A percentile compares a stretch with the other conserved stretches of the same genome.
Conservation (phyloP, 805 yeast genomes). For the Metschnikowia baotianmanensis region DNA sequence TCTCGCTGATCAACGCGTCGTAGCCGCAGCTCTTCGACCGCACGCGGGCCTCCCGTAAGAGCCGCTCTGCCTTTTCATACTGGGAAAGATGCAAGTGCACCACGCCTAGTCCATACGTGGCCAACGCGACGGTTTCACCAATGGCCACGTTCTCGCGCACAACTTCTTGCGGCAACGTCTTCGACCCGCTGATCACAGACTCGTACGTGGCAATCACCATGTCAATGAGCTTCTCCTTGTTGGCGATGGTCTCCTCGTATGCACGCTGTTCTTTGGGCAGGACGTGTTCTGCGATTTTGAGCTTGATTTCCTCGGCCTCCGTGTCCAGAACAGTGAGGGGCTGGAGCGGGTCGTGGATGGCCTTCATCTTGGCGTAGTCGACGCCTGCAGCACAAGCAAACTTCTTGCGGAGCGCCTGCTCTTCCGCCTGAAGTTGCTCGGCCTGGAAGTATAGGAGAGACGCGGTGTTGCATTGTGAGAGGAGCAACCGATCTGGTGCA, state of each 20-base stretch:
- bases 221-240: conserved; percentile 26
- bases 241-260: conserved; percentile 19
- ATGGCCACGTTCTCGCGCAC: conserved; percentile 28
- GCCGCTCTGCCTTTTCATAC: conserved; percentile 54
- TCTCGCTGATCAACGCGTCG: conserved; percentile 57
- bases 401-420: conserved; percentile 27
- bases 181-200: conserved; percentile 34
- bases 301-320: conserved; percentile 13
- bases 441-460: conserved; percentile 66
- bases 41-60: conserved; percentile 65
- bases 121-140: conserved; percentile 70
- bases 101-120: conserved; percentile 85
- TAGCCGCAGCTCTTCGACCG: conserved; percentile 68
- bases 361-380: conserved; percentile 19
- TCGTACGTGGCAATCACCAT: conserved; percentile 35
- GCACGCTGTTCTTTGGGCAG: conserved; percentile 29
- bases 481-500: conserved; percentile 59
- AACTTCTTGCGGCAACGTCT: conserved; percentile 28
- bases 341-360: conserved; percentile 19
- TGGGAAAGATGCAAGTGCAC: conserved; percentile 60
- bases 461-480: conserved; percentile 69
- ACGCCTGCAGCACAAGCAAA: conserved; percentile 27
- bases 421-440: conserved; percentile 56
- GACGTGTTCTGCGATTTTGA: conserved; percentile 12
- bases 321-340: conserved; percentile 11